Base-by-base conservation (phyloP, 441 rosid genomes). In the Biscutella laevigata region DNA sequence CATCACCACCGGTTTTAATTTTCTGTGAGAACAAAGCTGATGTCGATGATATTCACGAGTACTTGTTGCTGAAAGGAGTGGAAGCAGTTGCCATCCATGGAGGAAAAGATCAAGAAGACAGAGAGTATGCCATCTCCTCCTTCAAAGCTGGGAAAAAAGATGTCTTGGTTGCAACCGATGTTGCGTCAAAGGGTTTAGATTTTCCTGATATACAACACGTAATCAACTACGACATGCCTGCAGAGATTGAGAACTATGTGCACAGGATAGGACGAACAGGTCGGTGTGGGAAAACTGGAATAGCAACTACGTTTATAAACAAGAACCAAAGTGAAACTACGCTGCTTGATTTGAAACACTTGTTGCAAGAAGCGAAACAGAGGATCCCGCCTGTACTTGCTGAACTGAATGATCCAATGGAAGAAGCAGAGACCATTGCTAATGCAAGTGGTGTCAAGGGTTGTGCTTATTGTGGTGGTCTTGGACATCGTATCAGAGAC, bases 21-120 rank as follows among this genome's bases (percentile, higher is more conserved):
- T 86, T 90, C 74, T 90, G 98, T 54, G 98, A 90, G 79, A 90
- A 87, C 71, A 87, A 91, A 69, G 88, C 95, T 13, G 98, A 84
- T 67, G 96, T 84, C 53, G 96, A 84, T 46, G 88, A 83, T 52
- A 87, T 87, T 50, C 96, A 85, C 41, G 95, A 90, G 73, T 90
- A 90, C 66, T 79, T 87, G 30, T 88, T 90, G 19, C 62, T 83
- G 52, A 90, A 90, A 76, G 96, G 96, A 59, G 95, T 91, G 33
- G 96, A 87, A 68, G 98, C 88, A 24, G 98, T 87, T 36, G 86
- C 95, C 7, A 60, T 85, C 53, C 96, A 90, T 62, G 96, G 98
- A 60, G 96, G 95, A 19, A 85, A 91, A 60, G 95, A 87, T 72
- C 96, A 87, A 71, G 95, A 84, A 69, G 98, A 85, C 62, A 78